These are phyloP conservation scores for Stenogyne calaminthoides DNA, from an alignment of 305 asterid species.

Conservation along the genomic window DNA sequence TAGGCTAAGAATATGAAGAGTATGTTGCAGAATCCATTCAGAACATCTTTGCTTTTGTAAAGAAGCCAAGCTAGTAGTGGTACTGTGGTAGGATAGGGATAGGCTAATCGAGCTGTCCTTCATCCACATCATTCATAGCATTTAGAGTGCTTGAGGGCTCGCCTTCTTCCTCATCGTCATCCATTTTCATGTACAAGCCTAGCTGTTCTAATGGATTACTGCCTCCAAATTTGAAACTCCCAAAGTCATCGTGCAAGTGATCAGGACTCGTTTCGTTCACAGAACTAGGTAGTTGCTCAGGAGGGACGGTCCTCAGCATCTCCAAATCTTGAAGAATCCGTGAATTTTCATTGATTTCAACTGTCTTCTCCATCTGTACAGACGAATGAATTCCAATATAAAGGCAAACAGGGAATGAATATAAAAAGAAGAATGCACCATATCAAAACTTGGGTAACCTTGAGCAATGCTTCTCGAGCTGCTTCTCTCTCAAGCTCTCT, in stretches of 20 bases:
- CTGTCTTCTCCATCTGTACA: slow-evolving; percentile 84
- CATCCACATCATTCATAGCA: slow-evolving; percentile 58
- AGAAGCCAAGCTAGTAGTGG: background rate
- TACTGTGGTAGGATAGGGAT: background rate
- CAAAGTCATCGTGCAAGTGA: slow-evolving; percentile 64
- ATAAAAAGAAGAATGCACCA: background rate
- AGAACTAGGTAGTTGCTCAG: slow-evolving; percentile 62
- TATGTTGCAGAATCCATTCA: background rate
- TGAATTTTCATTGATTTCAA: slow-evolving; percentile 78
- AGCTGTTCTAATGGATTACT: slow-evolving; percentile 88
- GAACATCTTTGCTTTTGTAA: background rate
- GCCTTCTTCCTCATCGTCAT: slow-evolving; percentile 85
- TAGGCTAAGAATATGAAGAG: background rate
- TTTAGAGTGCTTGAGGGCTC: slow-evolving; percentile 41
- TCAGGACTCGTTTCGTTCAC: slow-evolving; percentile 76
- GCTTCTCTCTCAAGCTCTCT: slow-evolving; percentile 92
- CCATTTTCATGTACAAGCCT: slow-evolving; percentile 85
- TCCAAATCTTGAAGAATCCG: slow-evolving; percentile 77
- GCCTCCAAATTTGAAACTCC: slow-evolving; percentile 71
- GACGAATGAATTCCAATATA: background rate
- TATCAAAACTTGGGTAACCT: slow-evolving; percentile 47
- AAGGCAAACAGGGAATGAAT: background rate
- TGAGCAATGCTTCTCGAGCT: slow-evolving; percentile 80
- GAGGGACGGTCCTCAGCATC: slow-evolving; percentile 60
- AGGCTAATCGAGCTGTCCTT: slow-evolving; percentile 73